Evolutionary conservation across 2,329 filamentous ascomycete genomes (phyloP).

Genomic region (Aureobasidium sp.): DNA sequence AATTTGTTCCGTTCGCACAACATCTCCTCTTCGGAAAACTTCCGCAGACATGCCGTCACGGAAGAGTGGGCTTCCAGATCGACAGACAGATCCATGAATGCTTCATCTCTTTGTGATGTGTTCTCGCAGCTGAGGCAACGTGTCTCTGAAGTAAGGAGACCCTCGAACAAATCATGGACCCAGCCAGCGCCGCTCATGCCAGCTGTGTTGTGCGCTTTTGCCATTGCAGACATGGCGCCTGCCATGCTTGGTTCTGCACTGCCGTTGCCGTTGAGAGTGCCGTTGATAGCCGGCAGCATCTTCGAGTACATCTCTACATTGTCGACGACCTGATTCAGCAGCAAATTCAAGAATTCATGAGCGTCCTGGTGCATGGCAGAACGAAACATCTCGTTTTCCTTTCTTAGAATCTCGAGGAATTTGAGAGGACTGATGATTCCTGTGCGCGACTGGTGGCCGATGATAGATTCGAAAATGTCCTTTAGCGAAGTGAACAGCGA

Average conservation of each 20-base stretch:
- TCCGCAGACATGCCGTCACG: slow-evolving; percentile 87
- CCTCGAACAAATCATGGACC: slow-evolving; percentile 97
- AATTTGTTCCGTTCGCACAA: slow-evolving; percentile 98
- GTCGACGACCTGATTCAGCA: slow-evolving; percentile 92
- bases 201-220: slow-evolving; percentile 19
- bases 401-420: slow-evolving; percentile 87
- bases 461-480: slow-evolving; percentile 89
- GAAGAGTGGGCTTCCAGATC: slow-evolving; percentile 93
- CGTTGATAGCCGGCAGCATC: slow-evolving; percentile 38
- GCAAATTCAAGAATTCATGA: slow-evolving; percentile 89
- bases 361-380: slow-evolving; percentile 98
- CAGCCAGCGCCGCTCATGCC: slow-evolving; percentile 50
- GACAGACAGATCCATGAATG: slow-evolving; percentile 91
- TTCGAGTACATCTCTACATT: slow-evolving; percentile 86
- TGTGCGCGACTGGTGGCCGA: slow-evolving; percentile 71
- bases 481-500: slow-evolving; percentile 91
- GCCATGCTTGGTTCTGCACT: slow-evolving; percentile 16
- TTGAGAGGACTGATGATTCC: slow-evolving; percentile 88
- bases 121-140: slow-evolving; percentile 95
- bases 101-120: slow-evolving; percentile 88
- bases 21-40: slow-evolving; percentile 98
- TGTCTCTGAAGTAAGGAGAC: slow-evolving; percentile 89
- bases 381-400: slow-evolving; percentile 95
- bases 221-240: slow-evolving; percentile 19
- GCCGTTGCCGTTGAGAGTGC: slow-evolving; percentile 21